Percentiles rank a stretch among this genome's conserved stretches.
phyloP scores from a whole-genome alignment of 352 stramenopile genomes.

The Pythium phragmiticola region DNA sequence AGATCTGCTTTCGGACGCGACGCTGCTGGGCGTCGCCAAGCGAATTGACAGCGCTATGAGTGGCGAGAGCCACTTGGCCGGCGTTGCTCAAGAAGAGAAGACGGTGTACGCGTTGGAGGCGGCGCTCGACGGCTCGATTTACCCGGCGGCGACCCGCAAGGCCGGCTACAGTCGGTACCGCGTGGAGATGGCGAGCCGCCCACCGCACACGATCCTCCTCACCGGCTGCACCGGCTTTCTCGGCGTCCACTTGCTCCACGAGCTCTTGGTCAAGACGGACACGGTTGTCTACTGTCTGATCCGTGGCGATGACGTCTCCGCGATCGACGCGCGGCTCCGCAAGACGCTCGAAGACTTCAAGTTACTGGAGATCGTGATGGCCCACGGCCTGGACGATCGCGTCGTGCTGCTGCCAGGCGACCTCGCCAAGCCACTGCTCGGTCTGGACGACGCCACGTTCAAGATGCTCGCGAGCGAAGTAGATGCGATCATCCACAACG shows the following conservation, averaged over 20 bases:
- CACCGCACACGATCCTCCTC: slow-evolving; percentile 81
- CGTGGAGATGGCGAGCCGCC: slow-evolving; percentile 69
- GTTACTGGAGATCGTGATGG: slow-evolving; percentile 44
- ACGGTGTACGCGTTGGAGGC: slow-evolving; percentile 68
- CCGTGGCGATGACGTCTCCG: slow-evolving; percentile 48
- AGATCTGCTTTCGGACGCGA: slow-evolving; percentile 63
- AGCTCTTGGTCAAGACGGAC: slow-evolving; percentile 74
- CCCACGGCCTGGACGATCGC: slow-evolving; percentile 69
- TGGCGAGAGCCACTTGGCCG: slow-evolving; percentile 9
- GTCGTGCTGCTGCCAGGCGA: slow-evolving; percentile 72
- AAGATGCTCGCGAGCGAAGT: slow-evolving; percentile 86
- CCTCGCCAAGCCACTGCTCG: slow-evolving; percentile 78
- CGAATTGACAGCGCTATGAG: slow-evolving; percentile 39
- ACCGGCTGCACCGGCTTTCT: slow-evolving; percentile 92
- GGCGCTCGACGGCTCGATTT: slow-evolving; percentile 65
- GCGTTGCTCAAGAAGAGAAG: slow-evolving; percentile 14
- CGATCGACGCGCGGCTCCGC: slow-evolving; percentile 54
- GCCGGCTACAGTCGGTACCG: slow-evolving; percentile 77
- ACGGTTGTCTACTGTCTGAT: slow-evolving; percentile 84
- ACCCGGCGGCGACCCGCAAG: slow-evolving; percentile 68
- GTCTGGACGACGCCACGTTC: slow-evolving; percentile 77
- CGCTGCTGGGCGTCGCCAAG: slow-evolving; percentile 53
- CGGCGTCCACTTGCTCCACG: slow-evolving; percentile 79
- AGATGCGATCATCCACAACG: slow-evolving; percentile 91
- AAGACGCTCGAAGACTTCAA: slow-evolving; percentile 55